These are phyloP conservation scores for Pelargonium australe DNA, from an alignment of 441 rosid species.

Conservation along the genomic window DNA sequence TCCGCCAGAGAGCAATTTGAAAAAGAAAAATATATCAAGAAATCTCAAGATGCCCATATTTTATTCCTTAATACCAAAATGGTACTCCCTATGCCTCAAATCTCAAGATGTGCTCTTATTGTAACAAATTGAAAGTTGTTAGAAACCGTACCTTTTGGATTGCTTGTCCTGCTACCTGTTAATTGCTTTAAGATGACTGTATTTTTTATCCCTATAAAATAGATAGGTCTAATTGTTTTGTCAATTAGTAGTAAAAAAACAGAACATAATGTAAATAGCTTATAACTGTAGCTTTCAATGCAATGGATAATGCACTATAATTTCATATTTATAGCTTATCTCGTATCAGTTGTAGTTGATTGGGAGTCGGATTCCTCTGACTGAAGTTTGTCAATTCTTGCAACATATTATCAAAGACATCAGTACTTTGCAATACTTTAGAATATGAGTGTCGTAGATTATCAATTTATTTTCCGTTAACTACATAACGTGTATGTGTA, in stretches of 20 bases:
- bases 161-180: background rate
- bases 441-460: background rate
- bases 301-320: background rate
- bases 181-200: background rate
- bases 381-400: constrained; percentile 3
- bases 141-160: background rate
- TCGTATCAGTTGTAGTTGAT: background rate
- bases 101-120: background rate
- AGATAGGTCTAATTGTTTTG: background rate
- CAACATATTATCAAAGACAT: background rate
- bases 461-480: background rate
- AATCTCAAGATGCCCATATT: background rate
- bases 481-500: constrained; percentile 1
- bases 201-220: background rate
- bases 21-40: background rate
- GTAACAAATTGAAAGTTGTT: background rate
- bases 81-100: background rate
- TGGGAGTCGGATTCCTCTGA: background rate
- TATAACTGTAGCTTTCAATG: background rate
- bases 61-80: background rate
- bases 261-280: background rate
- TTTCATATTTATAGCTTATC: constrained; percentile 7
- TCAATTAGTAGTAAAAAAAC: background rate
- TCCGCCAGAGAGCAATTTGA: too few species aligned
- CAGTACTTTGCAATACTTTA: background rate